A percentile compares a stretch with the other conserved stretches of the same genome.
These are phyloP conservation scores for Boletus subparvulus DNA, from an alignment of 768 basidiomycete species.

Conservation along the genomic window DNA sequence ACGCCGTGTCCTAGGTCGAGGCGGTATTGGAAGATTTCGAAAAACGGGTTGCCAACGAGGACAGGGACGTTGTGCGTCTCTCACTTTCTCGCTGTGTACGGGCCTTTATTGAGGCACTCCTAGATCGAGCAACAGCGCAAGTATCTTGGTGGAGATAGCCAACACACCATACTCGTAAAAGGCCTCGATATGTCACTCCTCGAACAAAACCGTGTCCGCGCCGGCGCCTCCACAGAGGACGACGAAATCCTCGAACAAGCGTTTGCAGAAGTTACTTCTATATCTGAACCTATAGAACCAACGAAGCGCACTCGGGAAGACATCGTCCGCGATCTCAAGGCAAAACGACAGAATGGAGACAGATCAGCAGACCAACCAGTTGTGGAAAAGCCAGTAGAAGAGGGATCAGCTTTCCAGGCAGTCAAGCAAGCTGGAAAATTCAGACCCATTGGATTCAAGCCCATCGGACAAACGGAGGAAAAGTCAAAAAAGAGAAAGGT, in stretches of 20 bases:
- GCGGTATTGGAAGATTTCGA: conserved; percentile 83
- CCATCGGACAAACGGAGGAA: conserved; percentile 47
- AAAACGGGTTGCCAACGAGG: conserved; percentile 54
- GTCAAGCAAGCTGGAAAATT: conserved; percentile 46
- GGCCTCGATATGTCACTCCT: conserved; percentile 86
- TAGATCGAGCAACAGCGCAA: conserved; percentile 73
- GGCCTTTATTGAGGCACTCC: neutral
- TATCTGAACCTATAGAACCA: conserved; percentile 26
- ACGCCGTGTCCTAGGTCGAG: conserved; percentile 53
- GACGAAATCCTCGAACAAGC: conserved; percentile 82
- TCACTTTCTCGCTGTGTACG: neutral
- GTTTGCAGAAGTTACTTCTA: conserved; percentile 48
- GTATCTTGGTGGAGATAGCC: conserved; percentile 81
- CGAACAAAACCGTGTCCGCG: conserved; percentile 77
- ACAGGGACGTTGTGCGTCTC: conserved; percentile 54
- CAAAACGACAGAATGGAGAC: conserved; percentile 44
- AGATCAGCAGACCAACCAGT: conserved; percentile 8
- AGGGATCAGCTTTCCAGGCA: conserved; percentile 32
- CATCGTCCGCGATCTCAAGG: conserved; percentile 69
- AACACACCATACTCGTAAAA: conserved; percentile 86
- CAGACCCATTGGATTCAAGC: conserved; percentile 63
- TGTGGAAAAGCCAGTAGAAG: conserved; percentile 15
- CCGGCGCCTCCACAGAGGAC: conserved; percentile 56
- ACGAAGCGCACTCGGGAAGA: conserved; percentile 81
- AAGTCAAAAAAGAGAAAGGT: conserved; percentile 46